Conservation (phyloP, 129 eudicot species). For the Escallonia rubra region DNA sequence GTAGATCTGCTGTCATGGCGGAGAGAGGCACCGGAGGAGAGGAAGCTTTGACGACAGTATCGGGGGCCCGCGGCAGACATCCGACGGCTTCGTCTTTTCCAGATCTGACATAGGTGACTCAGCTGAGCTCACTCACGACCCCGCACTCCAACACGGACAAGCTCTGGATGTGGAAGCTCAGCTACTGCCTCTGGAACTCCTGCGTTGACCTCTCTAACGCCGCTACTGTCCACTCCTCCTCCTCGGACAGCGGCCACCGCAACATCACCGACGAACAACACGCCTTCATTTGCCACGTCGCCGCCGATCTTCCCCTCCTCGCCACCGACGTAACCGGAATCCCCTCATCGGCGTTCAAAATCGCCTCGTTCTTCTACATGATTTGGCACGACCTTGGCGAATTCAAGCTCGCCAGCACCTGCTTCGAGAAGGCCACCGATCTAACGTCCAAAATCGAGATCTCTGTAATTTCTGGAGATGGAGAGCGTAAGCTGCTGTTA, state of each 20-base stretch:
- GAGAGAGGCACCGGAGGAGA: too few relatives aligned
- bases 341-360: slow-evolving; percentile 67
- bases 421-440: slow-evolving; percentile 82
- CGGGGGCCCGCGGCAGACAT: too few relatives aligned
- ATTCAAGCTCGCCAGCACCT: slow-evolving; percentile 52
- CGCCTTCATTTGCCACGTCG: slow-evolving; percentile 70
- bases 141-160: slow-evolving; percentile 69
- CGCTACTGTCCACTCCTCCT: slow-evolving; percentile 23
- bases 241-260: too few relatives aligned
- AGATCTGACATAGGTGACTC: too few relatives aligned
- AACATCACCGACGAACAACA: slow-evolving; percentile 41
- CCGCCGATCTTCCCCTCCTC: slow-evolving; percentile 61
- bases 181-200: slow-evolving; percentile 87
- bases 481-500: slow-evolving; percentile 59
- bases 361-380: slow-evolving; percentile 60
- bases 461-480: slow-evolving; percentile 35
- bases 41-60: too few relatives aligned
- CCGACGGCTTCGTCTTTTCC: too few relatives aligned
- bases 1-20: too few relatives aligned
- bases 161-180: slow-evolving; percentile 76
- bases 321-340: slow-evolving; percentile 68
- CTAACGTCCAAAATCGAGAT: slow-evolving; percentile 50
- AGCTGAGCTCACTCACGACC: slow-evolving; percentile 43
- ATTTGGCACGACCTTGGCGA: slow-evolving; percentile 64
- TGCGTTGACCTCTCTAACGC: slow-evolving; percentile 82